These are phyloP conservation scores for Penicillium roqueforti DNA, from an alignment of 495 filamentous ascomycete species.

Conservation along the genomic window DNA sequence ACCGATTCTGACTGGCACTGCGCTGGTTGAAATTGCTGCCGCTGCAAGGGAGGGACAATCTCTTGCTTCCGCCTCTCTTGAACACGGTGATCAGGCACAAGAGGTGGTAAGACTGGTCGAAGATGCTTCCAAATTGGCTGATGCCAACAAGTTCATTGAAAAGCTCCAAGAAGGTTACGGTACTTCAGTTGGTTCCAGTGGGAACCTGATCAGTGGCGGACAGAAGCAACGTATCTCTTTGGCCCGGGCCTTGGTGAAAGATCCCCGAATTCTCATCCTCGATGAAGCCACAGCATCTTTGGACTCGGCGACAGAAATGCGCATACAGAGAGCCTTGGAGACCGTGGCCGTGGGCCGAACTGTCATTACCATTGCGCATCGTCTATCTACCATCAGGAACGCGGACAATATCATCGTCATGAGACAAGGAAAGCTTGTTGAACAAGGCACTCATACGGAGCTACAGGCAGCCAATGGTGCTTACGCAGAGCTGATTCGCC, in stretches of 20 bases:
- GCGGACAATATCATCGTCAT: slow-evolving; percentile 63
- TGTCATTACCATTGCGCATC: slow-evolving; percentile 40
- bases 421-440: slow-evolving; percentile 48
- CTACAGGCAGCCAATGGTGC: slow-evolving; percentile 31
- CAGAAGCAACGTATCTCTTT: slow-evolving; percentile 62
- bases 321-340: slow-evolving; percentile 44
- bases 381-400: slow-evolving; percentile 41
- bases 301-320: slow-evolving; percentile 46
- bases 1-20: slow-evolving; percentile 15
- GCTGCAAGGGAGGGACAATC: slow-evolving; percentile 28
- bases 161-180: slow-evolving; percentile 43
- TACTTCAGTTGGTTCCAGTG: slow-evolving; percentile 50
- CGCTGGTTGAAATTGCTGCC: slow-evolving; percentile 25
- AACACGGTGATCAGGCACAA: slow-evolving; percentile 17
- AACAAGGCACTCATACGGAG: slow-evolving; percentile 47
- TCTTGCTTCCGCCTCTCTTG: slow-evolving; percentile 19
- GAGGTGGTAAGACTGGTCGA: slow-evolving; percentile 33
- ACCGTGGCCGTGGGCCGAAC: slow-evolving; percentile 38
- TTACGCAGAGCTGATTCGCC: slow-evolving; percentile 39
- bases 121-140: slow-evolving; percentile 33
- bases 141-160: slow-evolving; percentile 38
- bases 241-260: slow-evolving; percentile 66
- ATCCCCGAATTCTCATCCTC: slow-evolving; percentile 70
- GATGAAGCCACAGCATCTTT: slow-evolving; percentile 70
- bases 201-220: slow-evolving; percentile 53